Percentiles rank a stretch among this genome's conserved stretches.
Evolutionary conservation across 1,284 basidiomycete species (phyloP).

Genomic region (Taiwanofungus camphoratus): DNA sequence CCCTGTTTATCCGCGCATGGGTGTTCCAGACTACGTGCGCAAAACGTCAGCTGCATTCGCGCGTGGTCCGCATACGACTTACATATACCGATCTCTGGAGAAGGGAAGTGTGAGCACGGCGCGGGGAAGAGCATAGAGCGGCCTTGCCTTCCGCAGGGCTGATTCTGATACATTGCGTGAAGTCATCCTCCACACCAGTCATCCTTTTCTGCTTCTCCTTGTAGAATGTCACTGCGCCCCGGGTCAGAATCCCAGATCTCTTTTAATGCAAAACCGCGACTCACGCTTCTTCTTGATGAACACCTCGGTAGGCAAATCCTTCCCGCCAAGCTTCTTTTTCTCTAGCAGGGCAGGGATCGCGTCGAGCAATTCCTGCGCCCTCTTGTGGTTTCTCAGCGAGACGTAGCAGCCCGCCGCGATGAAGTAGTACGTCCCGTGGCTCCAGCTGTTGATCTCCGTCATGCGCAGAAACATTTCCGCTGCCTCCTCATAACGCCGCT

Average conservation of each 20-base stretch:
- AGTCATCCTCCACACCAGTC: slow-evolving; percentile 46
- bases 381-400: slow-evolving; percentile 42
- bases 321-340: slow-evolving; percentile 57
- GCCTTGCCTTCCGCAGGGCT: slow-evolving; percentile 60
- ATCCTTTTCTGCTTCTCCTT: slow-evolving; percentile 54
- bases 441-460: slow-evolving; percentile 68
- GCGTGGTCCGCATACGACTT: too few species aligned
- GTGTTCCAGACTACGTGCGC: slow-evolving; percentile 68
- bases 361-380: slow-evolving; percentile 58
- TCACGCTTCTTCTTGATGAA: slow-evolving; percentile 68
- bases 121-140: neutral
- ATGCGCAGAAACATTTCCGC: slow-evolving; percentile 61
- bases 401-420: slow-evolving; percentile 66
- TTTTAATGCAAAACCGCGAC: slow-evolving; percentile 8
- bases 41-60: slow-evolving; percentile 5
- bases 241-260: neutral
- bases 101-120: neutral
- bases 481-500: slow-evolving; percentile 59
- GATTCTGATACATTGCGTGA: slow-evolving; percentile 51
- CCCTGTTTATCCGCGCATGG: slow-evolving; percentile 47
- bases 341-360: slow-evolving; percentile 54
- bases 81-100: slow-evolving; percentile 55
- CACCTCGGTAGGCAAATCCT: slow-evolving; percentile 67
- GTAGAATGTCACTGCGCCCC: slow-evolving; percentile 58
- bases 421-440: slow-evolving; percentile 72